A percentile compares a stretch with the other conserved stretches of the same genome.
phyloP scores from a whole-genome alignment of 805 yeast species.

The Ogataea neopini region DNA sequence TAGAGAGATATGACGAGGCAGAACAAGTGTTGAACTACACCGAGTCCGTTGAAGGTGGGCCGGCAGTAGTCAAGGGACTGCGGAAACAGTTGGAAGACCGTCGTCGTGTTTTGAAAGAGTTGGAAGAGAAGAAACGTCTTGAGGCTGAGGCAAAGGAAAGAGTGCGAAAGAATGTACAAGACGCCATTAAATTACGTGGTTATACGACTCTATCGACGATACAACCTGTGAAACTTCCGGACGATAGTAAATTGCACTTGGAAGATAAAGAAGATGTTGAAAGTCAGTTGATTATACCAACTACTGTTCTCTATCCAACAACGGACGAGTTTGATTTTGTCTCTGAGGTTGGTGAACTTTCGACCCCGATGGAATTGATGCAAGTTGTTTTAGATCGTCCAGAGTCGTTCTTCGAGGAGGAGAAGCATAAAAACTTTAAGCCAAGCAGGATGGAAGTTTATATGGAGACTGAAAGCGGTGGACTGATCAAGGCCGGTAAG shows the following conservation, averaged over 20 bases:
- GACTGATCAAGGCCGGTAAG: conserved; percentile 82
- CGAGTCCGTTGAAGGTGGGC: conserved; percentile 56
- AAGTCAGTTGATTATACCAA: conserved; percentile 81
- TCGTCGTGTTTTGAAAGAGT: conserved; percentile 25
- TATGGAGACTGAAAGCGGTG: conserved; percentile 83
- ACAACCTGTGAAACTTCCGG: conserved; percentile 57
- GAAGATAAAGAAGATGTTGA: conserved; percentile 69
- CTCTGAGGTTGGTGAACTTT: conserved; percentile 70
- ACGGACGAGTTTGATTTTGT: conserved; percentile 82
- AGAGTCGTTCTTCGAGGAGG: conserved; percentile 64
- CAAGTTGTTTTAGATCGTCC: conserved; percentile 65
- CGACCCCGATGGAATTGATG: conserved; percentile 64
- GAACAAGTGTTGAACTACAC: conserved; percentile 67
- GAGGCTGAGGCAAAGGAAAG: conserved; percentile 43
- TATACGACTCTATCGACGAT: conserved; percentile 50
- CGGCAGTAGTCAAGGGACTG: conserved; percentile 54
- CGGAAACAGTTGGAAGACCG: conserved; percentile 40
- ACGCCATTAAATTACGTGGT: conserved; percentile 65
- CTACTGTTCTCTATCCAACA: conserved; percentile 78
- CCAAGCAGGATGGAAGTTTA: conserved; percentile 64
- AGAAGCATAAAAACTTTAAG: conserved; percentile 60
- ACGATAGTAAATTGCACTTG: conserved; percentile 51
- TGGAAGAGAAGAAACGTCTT: conserved; percentile 35
- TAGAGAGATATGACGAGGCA: conserved; percentile 74
- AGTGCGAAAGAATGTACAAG: conserved; percentile 45